Evolutionary conservation across 1,284 basidiomycete genomes (phyloP), one percentile per base, ranked within the genome.

Genomic region (Volvariella volvacea): DNA sequence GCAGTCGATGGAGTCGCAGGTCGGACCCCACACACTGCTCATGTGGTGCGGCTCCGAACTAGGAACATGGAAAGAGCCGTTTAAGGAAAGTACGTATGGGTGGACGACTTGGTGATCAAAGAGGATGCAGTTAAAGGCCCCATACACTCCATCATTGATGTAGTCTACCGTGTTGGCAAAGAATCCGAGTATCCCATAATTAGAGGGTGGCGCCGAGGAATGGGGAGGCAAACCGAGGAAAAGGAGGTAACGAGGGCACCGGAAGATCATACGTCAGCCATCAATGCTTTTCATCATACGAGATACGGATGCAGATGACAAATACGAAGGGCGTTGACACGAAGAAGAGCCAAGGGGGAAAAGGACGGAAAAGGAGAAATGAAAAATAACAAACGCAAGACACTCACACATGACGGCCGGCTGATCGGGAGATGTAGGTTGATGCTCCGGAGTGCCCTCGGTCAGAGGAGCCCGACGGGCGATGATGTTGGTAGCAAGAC

Each of bases 61-160:
- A 14, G 74, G 60, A 45, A 80, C 52, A 51, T 78, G 73, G 59
- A 78, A 76, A 3, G 75, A 78, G 17, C 70, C 70, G 32, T 68
- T 64, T 62, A 79, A 60, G 8, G 74, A 74, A 42, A 94, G 73
- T 21, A 92, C 88, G 63, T 89, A 83, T 33, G 92, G 92, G 57
- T 86, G 77, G 15, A 90, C 86, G 48, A 83, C 78, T 60, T 92
- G 89, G 67, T 94, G 92, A 67, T 95, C 92, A 64, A 94, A 95
- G 60, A 95, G 73, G 65, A 92, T 89, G 66, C 91, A 93, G 77
- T 99, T 98, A 79, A 99, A 98, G 16, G 95, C 89, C 44, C 95
- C 94, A 66, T 99, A 99, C 33, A 97, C 91, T 38, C 93, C 94
- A 64, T 96, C 94, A 68, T 94, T 96, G 77, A 96, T 91, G 72